Base-by-base conservation (phyloP, 1,284 basidiomycete genomes). In the Puccinia coronata region DNA sequence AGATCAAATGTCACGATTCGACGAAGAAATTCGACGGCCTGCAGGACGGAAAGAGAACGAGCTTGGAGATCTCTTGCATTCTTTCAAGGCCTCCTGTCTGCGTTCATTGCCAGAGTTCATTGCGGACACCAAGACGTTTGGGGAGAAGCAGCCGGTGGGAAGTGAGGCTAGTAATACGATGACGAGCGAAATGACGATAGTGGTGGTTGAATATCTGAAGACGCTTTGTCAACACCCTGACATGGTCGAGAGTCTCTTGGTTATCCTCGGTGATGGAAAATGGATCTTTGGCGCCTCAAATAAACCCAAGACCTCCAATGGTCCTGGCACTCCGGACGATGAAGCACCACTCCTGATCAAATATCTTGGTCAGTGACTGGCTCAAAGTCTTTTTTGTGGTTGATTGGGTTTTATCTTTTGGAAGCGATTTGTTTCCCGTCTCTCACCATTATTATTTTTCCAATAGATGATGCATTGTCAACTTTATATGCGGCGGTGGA, bases 1-100 rank as follows among this genome's bases (percentile, higher is more conserved):
- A 9, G 83, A 84, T 43, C 82, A 83, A n/a, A 49, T 51, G 16
- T 63, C 78, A 28, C 82, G 82, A 79, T 85, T 84, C 63, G 85
- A 85, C 53, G 83, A 85, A 41, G 83, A 83, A 82, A 82, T 85
- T 25, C 39, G 84, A 69, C 69, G 34, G 9, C 84, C 82, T 70
- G 81, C 82, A 8, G 82, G 82, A 2, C 74, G 85, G 73, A 85
- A 85, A 75, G 85, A 86, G 78, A 85, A 86, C 76, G 85, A 86
- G 80, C 63, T 84, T 1, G 83, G 82, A 31, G 84, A 85, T n/a
- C 63, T 85, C 65, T 77, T 83, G 63, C 85, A 86, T 72, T 82
- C 83, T 31, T 85, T 85, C 78, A 82, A 84, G 67, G 85, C 83
- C 34, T 84, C 82, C 31, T 86, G 85, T 80, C 81, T 86, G 76